Conservation (phyloP, 2,329 filamentous ascomycete genomes). For the Dendryphion nanum region DNA sequence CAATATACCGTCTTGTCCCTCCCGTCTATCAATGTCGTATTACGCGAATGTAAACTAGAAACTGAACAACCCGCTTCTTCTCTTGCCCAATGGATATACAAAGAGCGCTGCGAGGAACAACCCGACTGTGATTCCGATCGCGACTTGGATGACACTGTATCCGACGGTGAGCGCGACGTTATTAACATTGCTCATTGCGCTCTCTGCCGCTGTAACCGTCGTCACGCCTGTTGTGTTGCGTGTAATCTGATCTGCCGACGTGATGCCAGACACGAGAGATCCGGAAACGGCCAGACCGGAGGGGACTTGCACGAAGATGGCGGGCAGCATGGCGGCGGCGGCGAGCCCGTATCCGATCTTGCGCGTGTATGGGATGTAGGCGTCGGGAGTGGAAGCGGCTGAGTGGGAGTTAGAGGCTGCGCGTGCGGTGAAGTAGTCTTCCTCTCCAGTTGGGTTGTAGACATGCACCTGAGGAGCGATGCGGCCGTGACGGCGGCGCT, state of each 20-base stretch:
- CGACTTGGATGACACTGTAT: constrained; percentile 50
- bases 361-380: constrained; percentile 27
- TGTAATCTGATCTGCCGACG: constrained; percentile 56
- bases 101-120: constrained; percentile 49
- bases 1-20: too few species aligned
- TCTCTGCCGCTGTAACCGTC: constrained; percentile 36
- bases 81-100: constrained; percentile 52
- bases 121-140: constrained; percentile 52
- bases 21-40: too few species aligned
- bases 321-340: constrained; percentile 80
- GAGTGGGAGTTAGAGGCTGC: constrained; percentile 15
- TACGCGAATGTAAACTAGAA: too few species aligned
- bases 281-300: constrained; percentile 59
- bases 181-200: constrained; percentile 33
- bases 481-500: constrained; percentile 18
- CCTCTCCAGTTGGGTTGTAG: constrained; percentile 14
- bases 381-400: not conserved
- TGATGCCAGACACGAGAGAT: constrained; percentile 56
- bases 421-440: constrained; percentile 17
- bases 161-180: constrained; percentile 48
- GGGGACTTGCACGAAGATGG: constrained; percentile 72
- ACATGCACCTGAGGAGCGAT: constrained; percentile 1
- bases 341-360: constrained; percentile 70
- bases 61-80: constrained; percentile 40
- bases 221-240: constrained; percentile 46